phyloP scores from a whole-genome alignment of 495 filamentous ascomycete genomes.

The Apiosordaria backusii region DNA sequence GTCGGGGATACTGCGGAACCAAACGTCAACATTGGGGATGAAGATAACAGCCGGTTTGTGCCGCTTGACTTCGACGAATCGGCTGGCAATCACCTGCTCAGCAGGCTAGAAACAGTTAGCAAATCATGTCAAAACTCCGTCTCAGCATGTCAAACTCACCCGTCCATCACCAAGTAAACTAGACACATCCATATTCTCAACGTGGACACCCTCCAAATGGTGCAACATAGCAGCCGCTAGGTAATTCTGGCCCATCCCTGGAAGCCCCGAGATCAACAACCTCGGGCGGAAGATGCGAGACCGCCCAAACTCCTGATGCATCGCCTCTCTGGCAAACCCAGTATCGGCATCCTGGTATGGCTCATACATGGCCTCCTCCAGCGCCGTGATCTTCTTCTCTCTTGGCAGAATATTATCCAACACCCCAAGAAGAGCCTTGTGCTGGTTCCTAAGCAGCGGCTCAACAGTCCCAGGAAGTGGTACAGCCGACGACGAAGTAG shows the following conservation, averaged over 20 bases:
- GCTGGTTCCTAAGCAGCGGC: constrained; percentile 71
- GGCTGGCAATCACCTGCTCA: constrained; percentile 81
- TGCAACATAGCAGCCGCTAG: constrained; percentile 81
- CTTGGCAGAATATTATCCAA: constrained; percentile 80
- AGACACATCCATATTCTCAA: constrained; percentile 91
- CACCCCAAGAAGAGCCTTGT: constrained; percentile 59
- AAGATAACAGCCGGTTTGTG: constrained; percentile 96
- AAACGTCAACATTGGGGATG: constrained; percentile 82
- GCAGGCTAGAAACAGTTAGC: constrained; percentile 51
- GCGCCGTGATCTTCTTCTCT: constrained; percentile 75
- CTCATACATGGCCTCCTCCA: constrained; percentile 93
- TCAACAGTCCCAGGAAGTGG: constrained; percentile 74
- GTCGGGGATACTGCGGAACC: constrained; percentile 69
- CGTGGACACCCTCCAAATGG: constrained; percentile 87
- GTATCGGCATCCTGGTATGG: constrained; percentile 70
- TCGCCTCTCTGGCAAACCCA: constrained; percentile 77
- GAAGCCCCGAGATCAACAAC: constrained; percentile 69
- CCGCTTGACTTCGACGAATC: constrained; percentile 86
- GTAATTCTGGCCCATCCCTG: constrained; percentile 94
- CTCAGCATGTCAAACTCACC: constrained; percentile 37
- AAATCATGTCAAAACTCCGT: neutral
- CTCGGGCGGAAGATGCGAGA: constrained; percentile 86
- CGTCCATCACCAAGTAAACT: constrained; percentile 62
- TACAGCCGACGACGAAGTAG: constrained; percentile 73
- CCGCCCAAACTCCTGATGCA: constrained; percentile 86